Base-by-base conservation (phyloP, 495 filamentous ascomycete species). In the Elasticomyces elasticus region DNA sequence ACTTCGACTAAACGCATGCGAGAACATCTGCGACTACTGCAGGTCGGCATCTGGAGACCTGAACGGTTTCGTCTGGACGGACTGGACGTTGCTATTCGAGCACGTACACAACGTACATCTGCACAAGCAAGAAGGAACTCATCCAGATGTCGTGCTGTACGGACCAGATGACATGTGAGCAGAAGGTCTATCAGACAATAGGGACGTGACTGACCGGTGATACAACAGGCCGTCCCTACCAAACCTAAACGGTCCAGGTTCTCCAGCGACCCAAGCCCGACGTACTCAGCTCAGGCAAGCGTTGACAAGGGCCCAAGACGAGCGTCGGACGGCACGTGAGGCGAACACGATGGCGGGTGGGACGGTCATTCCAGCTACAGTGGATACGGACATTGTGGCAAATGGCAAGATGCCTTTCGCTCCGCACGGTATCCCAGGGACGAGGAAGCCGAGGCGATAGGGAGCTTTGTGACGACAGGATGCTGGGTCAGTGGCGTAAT, bases 31-130 rank as follows among this genome's bases (percentile, higher is more conserved):
- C 42, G 42, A 23, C 2, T 45, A 45, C 19, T 24, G 6, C 42
- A 23, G 4, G 20, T 23, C 5, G 11, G 2, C 42, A 26, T 9
- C 19, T 9, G 20, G 5, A 2, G 19, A 23, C 1, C 15, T 24
- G 5, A 45, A 23, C 42, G 42, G 42, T 7, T 17, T 19, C 5
- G 13, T 23, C 2, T 45, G 6, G 42, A 26, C 17, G 42, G 24
- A 23, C 42, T 45, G 42, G 5, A 9, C 6, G 20, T 17, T 26
- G 19, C 24, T 7, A 4, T 45, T 23, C 20, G 5, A 45, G 6
- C 42, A 45, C 6, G 42, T 43, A 17, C n/a, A 45, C 42, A 45
- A 26, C 42, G 42, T 45, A 6, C 42, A 45, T 45, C 40, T 43
- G 13, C 12, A 43, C 20, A 9, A 19, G 5, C 40, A 17, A 23